Evolutionary conservation across 768 basidiomycete species (phyloP).

Genomic region (Tylopilus intermedius): DNA sequence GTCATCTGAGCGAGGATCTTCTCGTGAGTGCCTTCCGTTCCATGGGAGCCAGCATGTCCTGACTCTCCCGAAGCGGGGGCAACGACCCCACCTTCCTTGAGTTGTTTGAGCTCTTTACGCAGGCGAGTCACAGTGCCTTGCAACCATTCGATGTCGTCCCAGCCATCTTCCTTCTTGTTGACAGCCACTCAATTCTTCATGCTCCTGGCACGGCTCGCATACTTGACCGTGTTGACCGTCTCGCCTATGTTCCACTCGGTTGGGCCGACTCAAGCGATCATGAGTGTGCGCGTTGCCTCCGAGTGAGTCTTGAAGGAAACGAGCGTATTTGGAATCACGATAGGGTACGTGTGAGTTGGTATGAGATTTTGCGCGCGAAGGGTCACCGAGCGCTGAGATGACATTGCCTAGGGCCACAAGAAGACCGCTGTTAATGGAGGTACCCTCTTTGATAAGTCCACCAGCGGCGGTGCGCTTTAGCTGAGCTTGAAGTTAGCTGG

Average conservation of each 20-base stretch:
- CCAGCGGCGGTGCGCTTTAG: slow-evolving; percentile 94
- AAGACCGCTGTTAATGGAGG: slow-evolving; percentile 95
- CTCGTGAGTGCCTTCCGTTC: slow-evolving; percentile 61
- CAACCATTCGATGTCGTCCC: slow-evolving; percentile 97
- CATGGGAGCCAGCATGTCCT: slow-evolving; percentile 29
- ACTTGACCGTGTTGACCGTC: slow-evolving; percentile 93
- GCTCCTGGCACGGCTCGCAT: slow-evolving; percentile 93
- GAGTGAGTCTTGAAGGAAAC: slow-evolving; percentile 71
- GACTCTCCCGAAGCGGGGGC: slow-evolving; percentile 25
- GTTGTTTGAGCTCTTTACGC: slow-evolving; percentile 75
- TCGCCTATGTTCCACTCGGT: slow-evolving; percentile 94
- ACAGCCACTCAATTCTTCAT: slow-evolving; percentile 93
- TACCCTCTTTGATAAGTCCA: slow-evolving; percentile 97
- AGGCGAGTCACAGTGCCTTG: slow-evolving; percentile 82
- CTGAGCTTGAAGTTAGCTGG: slow-evolving; percentile 37
- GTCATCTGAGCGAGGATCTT: slow-evolving; percentile 76
- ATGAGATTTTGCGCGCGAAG: slow-evolving; percentile 76
- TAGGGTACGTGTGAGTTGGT: slow-evolving; percentile 91
- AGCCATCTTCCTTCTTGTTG: slow-evolving; percentile 94
- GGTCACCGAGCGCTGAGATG: slow-evolving; percentile 95
- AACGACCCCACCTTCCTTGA: slow-evolving; percentile 62
- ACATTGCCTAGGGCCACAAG: slow-evolving; percentile 97
- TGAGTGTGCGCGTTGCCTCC: slow-evolving; percentile 98
- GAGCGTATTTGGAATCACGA: slow-evolving; percentile 96
- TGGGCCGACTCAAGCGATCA: slow-evolving; percentile 97